Conservation (phyloP, 805 yeast species). For the Kodamaea lidongshanica region DNA sequence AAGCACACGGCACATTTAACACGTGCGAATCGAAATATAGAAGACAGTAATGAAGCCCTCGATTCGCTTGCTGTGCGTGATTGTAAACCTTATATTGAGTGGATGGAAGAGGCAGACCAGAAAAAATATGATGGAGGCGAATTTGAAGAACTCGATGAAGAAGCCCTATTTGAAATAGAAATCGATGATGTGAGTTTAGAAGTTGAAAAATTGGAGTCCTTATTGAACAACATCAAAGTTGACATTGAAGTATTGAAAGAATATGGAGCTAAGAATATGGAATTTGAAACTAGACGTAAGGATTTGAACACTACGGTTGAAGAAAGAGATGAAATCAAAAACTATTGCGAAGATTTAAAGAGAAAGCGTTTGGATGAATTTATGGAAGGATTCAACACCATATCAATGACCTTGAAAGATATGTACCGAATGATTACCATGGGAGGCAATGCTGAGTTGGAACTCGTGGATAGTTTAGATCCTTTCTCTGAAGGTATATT, state of each 20-base stretch:
- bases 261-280: slow-evolving; percentile 61
- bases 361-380: slow-evolving; percentile 78
- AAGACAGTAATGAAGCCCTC: slow-evolving; percentile 35
- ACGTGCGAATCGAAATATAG: slow-evolving; percentile 35
- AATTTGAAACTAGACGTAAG: slow-evolving; percentile 54
- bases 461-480: slow-evolving; percentile 88
- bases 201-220: slow-evolving; percentile 48
- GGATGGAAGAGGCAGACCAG: slow-evolving; percentile 42
- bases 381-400: slow-evolving; percentile 84
- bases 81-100: slow-evolving; percentile 42
- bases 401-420: slow-evolving; percentile 83
- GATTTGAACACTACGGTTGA: slow-evolving; percentile 66
- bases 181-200: slow-evolving; percentile 44
- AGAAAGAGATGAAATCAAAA: slow-evolving; percentile 58
- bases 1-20: slow-evolving; percentile 39
- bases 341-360: slow-evolving; percentile 60
- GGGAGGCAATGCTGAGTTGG: slow-evolving; percentile 99
- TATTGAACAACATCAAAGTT: slow-evolving; percentile 50
- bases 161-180: slow-evolving; percentile 46
- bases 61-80: slow-evolving; percentile 48
- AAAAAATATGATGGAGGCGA: slow-evolving; percentile 27
- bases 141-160: slow-evolving; percentile 42
- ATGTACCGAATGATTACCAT: slow-evolving; percentile 98
- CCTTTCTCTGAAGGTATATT: slow-evolving; percentile 97
- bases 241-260: slow-evolving; percentile 74